Base-by-base conservation (phyloP, 129 eudicot species). In the Helianthus tuberosus region DNA sequence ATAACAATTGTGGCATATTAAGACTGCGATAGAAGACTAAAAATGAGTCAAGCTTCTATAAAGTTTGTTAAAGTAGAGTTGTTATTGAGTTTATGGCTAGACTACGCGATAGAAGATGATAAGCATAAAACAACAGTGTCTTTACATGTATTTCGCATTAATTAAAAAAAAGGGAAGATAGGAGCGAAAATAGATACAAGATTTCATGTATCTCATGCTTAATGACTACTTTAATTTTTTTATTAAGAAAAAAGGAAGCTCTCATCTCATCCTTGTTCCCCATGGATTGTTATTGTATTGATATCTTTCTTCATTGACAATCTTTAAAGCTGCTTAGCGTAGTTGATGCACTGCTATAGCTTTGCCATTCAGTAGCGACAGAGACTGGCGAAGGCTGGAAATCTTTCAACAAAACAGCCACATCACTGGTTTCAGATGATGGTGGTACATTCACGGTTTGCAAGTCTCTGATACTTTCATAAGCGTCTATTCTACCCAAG, bases 341-440 rank as follows among this genome's bases (percentile, higher is more conserved):
- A 25, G 86, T 82, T n/a, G 89, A 77, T 71, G 41, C 77, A 23
- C 66, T 77, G 65, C 66, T 63, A 50, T 83, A 73, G 48, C 96
- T 88, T 29, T 54, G 66, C 87, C 93, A 93, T 39, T 72, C 66
- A 58, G 75, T 77, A 13, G 80, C 68, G 7, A 90, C 84, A 0
- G 89, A 79, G 4, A 32, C 72, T 1, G 97, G 96, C 0, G 96
- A 88, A 25, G 79, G 36, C 50, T 51, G 77, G 17, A 51, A 66
- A 38, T 20, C 75, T 20, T 83, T 60, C 74, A 78, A 84, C 82
- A 93, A 53, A 72, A 81, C 48, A 39, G 80, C 82, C 14, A 1
- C 79, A 57, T 86, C 86, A 43, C 79, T 91, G 3, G 80, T 68
- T 69, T 83, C 89, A 0, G 89, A 89, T 1, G 85, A 84, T 17